These are phyloP conservation scores for Apiospora marii DNA, from an alignment of 2,329 filamentous ascomycete species.

Conservation along the genomic window DNA sequence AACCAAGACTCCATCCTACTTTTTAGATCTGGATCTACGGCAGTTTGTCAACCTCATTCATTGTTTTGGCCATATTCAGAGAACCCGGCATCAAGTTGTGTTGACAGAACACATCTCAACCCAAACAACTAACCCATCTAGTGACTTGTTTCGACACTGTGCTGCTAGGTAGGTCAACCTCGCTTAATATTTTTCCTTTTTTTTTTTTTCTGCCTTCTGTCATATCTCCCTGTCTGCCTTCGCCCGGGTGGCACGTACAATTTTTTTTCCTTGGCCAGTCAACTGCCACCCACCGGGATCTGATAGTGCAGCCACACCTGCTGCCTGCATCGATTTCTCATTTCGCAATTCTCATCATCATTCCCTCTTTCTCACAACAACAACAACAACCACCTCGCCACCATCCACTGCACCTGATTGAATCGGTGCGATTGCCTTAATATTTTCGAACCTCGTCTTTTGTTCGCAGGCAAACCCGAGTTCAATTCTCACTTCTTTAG, in stretches of 20 bases:
- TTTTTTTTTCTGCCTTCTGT: slow-evolving; percentile 31
- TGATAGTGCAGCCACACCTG: slow-evolving; percentile 21
- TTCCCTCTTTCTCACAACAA: slow-evolving; percentile 17
- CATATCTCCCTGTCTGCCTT: slow-evolving; percentile 26
- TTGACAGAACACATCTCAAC: not conserved
- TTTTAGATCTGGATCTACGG: slow-evolving; percentile 16
- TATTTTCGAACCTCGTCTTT: not conserved
- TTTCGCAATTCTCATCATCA: slow-evolving; percentile 15
- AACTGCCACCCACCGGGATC: not conserved
- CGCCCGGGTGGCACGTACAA: slow-evolving; percentile 4
- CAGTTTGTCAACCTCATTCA: not conserved
- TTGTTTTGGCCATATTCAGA: not conserved
- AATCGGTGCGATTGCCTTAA: not conserved
- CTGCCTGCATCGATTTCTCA: slow-evolving; percentile 15
- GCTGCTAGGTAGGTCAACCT: slow-evolving; percentile 39
- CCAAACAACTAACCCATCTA: not conserved
- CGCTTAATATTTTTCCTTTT: slow-evolving; percentile 34
- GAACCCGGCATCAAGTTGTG: not conserved
- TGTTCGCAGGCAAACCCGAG: not conserved
- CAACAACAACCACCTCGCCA: slow-evolving; percentile 5
- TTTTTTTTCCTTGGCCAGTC: slow-evolving; percentile 14
- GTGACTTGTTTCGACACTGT: slow-evolving; percentile 17
- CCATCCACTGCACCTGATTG: not conserved
- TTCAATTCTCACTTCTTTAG: not conserved
- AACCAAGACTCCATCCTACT: slow-evolving; percentile 11